A percentile compares a stretch with the other conserved stretches of the same genome.
These are phyloP conservation scores for Scheffersomyces lignicola DNA, from an alignment of 1,139 yeast genomes.

Conservation along the genomic window DNA sequence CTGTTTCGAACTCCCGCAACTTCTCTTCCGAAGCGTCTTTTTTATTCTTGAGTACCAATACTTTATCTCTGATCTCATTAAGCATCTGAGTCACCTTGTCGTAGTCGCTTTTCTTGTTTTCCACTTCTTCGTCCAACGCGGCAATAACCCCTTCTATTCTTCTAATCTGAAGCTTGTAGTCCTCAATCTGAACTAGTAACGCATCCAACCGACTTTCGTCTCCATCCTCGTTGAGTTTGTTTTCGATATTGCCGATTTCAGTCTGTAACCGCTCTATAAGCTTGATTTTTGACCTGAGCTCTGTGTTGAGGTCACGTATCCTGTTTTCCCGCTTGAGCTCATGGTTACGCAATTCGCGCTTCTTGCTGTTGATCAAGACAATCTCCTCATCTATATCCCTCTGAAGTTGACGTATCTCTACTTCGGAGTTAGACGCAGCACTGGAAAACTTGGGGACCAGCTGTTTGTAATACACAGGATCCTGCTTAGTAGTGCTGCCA, in stretches of 20 bases:
- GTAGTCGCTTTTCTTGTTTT: slow-evolving; percentile 4
- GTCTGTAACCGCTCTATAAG: slow-evolving; percentile 18
- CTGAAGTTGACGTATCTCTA: slow-evolving; percentile 18
- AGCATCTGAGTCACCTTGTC: slow-evolving; percentile 7
- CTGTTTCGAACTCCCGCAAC: slow-evolving; percentile 14
- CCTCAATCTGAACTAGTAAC: slow-evolving; percentile 31
- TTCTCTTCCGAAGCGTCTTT: slow-evolving; percentile 7
- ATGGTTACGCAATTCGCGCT: slow-evolving; percentile 15
- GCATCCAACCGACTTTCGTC: slow-evolving; percentile 33
- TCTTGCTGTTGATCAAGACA: slow-evolving; percentile 17
- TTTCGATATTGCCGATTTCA: slow-evolving; percentile 24
- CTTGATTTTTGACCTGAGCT: slow-evolving; percentile 17
- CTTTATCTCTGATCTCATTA: slow-evolving; percentile 11
- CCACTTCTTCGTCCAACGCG: slow-evolving; percentile 28
- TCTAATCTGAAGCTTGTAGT: slow-evolving; percentile 25
- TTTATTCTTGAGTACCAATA: neutral
- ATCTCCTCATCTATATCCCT: slow-evolving; percentile 15
- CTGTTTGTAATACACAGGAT: slow-evolving; percentile 52
- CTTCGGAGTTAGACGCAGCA: slow-evolving; percentile 19
- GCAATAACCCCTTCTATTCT: slow-evolving; percentile 27
- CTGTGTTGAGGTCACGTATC: slow-evolving; percentile 12
- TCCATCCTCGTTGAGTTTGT: slow-evolving; percentile 34
- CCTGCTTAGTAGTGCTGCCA: slow-evolving; percentile 51
- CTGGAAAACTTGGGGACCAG: slow-evolving; percentile 33
- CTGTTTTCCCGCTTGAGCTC: slow-evolving; percentile 15